Conservation (phyloP, 2,329 filamentous ascomycete species). For the Emergomyces africanus region DNA sequence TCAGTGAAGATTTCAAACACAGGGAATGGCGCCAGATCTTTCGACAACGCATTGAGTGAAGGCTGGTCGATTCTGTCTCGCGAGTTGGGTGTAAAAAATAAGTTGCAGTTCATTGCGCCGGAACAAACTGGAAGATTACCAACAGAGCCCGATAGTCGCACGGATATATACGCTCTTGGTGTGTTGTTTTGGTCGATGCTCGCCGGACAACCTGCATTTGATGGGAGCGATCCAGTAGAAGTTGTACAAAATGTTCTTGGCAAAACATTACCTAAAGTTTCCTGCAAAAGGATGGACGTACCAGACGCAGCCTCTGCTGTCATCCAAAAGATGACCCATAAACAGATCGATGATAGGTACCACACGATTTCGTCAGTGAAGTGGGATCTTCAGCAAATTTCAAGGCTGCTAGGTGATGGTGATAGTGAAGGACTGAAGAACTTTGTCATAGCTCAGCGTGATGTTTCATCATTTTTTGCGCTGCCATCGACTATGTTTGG, state of each 20-base stretch:
- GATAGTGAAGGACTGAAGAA: constrained; percentile 57
- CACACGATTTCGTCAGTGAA: constrained; percentile 79
- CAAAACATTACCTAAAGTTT: constrained; percentile 63
- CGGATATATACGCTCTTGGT: constrained; percentile 86
- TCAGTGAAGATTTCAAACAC: constrained; percentile 71
- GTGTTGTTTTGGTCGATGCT: constrained; percentile 80
- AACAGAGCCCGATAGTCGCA: constrained; percentile 79
- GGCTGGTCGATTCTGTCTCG: constrained; percentile 77
- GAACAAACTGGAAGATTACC: constrained; percentile 92
- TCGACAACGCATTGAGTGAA: constrained; percentile 79
- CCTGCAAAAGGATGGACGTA: constrained; percentile 65
- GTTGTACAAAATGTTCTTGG: constrained; percentile 83
- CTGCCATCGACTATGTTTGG: constrained; percentile 74
- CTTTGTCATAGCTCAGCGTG: constrained; percentile 67
- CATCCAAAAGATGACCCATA: constrained; percentile 85
- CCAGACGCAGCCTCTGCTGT: constrained; percentile 71
- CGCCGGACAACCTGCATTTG: constrained; percentile 67
- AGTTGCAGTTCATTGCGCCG: constrained; percentile 81
- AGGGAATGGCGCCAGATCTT: constrained; percentile 73
- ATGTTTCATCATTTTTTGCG: constrained; percentile 86
- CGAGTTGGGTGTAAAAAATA: constrained; percentile 75
- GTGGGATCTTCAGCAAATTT: constrained; percentile 62
- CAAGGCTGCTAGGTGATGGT: constrained; percentile 61
- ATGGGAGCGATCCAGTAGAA: constrained; percentile 68
- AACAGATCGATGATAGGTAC: constrained; percentile 76